Evolutionary conservation across 1,284 basidiomycete genomes (phyloP).

Genomic region (Ganoderma lingzhi): DNA sequence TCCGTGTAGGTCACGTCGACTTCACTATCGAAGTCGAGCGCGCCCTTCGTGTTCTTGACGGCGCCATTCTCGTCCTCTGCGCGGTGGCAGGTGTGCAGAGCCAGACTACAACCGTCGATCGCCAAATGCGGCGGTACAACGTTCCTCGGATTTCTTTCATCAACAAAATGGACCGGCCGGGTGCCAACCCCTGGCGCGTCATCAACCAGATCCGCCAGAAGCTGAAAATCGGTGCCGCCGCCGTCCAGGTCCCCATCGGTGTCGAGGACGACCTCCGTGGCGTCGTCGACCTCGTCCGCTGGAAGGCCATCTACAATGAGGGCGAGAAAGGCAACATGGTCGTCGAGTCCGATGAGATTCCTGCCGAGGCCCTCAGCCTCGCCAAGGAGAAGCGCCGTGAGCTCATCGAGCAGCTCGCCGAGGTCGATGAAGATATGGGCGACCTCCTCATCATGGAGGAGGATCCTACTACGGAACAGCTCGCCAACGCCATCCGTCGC

Average conservation of each 20-base stretch:
- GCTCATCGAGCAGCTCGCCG: constrained; percentile 94
- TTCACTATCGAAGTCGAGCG: constrained; percentile 99
- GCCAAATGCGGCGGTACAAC: constrained; percentile 97
- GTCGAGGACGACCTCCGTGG: constrained; percentile 89
- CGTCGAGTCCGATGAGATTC: constrained; percentile 91
- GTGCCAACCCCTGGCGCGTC: constrained; percentile 97
- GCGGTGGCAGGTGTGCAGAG: constrained; percentile 96
- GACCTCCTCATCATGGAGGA: constrained; percentile 93
- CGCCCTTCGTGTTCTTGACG: constrained; percentile 95
- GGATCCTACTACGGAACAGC: constrained; percentile 75
- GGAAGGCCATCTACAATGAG: constrained; percentile 96
- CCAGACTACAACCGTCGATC: constrained; percentile 99
- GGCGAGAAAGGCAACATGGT: constrained; percentile 92
- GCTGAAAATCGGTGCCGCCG: constrained; percentile 91
- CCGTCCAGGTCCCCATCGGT: constrained; percentile 97
- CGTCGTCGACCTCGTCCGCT: constrained; percentile 93
- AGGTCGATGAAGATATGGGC: constrained; percentile 95
- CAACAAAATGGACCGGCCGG: constrained; percentile 99
- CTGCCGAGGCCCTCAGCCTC: constrained; percentile 74
- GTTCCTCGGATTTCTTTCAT: constrained; percentile 97
- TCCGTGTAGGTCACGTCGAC: constrained; percentile 88
- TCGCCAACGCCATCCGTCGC: constrained; percentile 89
- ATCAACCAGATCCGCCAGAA: constrained; percentile 93
- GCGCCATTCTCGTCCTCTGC: constrained; percentile 96
- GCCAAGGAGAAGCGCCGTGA: constrained; percentile 88